Evolutionary conservation across 1,139 yeast species (phyloP), one percentile per base, ranked within the genome.

Genomic region (Saccharomycopsis hybrid): DNA sequence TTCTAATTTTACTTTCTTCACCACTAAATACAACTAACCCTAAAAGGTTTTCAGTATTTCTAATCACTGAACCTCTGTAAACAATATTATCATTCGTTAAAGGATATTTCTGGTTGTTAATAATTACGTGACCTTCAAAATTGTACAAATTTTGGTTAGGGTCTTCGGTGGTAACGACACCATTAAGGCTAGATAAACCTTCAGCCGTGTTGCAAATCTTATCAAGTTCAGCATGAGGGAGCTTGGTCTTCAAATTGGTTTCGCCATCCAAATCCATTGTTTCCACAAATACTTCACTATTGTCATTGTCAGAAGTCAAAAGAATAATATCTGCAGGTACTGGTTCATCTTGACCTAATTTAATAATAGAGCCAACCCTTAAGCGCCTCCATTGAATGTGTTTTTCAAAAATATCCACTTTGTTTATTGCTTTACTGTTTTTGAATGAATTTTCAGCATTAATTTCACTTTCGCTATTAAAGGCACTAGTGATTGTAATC

Each of bases 201-300:
- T 74, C 65, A 0, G 79, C 82, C 5, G 73, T 70, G 8, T 74
- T 68, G 41, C 81, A 69, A 13, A 63, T 55, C 36, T 75, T 73
- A 13, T 81, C 72, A 4, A 87, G 56, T 53, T 82, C 86, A 1
- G 76, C 70, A 54, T 84, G 84, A 0, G 96, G 87, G 28, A 69
- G 69, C 58, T 79, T 81, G 4, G 86, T 74, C 64, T 92, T 92
- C 55, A 92, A 71, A 61, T 89, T 90, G 0, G 97, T 92, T 65
- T 92, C 98, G 47, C 99, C 99, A 65, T 92, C 98, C 45, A 92
- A 71, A 0, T 96, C 98, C 92, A 92, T 90, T 0, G 99, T 92
- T 65, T 92, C 99, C 28, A 90, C 81, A 58, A 80, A 87, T 1
- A 95, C 84, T 57, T 83, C 86, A 51, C 83, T 85, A 52, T 80